Evolutionary conservation across 2,329 filamentous ascomycete species (phyloP), one percentile per base, ranked within the genome.

Genomic region (Mycosphaerella sp.): DNA sequence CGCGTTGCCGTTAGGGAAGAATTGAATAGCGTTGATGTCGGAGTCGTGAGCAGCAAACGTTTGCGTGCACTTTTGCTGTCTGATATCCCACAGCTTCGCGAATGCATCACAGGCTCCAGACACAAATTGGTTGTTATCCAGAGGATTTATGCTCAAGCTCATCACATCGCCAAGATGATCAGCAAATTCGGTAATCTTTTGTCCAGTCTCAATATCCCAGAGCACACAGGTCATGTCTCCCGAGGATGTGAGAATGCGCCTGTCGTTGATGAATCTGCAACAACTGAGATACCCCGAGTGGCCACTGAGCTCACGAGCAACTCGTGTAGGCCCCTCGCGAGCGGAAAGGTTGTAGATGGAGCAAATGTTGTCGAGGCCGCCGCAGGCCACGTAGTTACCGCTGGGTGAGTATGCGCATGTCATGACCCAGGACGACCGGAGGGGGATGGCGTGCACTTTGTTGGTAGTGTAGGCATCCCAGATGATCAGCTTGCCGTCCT

Each of bases 141-240:
- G 95, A 1, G 93, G 93, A 77, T 98, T 97, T 74, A 98, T 88
- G 80, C 92, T 97, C 76, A 97, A 90, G 79, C 92, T 97, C 93
- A 98, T 98, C 64, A 98, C 93, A 69, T 98, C 93, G 70, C 93
- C 93, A 9, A 98, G 80, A 72, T 98, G 93, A 74, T 98, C 93
- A 68, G 93, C 93, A 65, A 97, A 98, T 72, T 98, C 93, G 69
- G 91, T 95, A 41, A 95, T 87, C 77, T 96, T 96, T 62, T 91
- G 89, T 54, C 93, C 93, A 0, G 92, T 95, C 76, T 98, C 93
- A 61, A 98, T 92, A 77, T 98, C 93, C 93, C 93, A 98, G 69
- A 97, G 88, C 86, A 97, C 96, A 73, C 93, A 98, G 49, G 93
- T 98, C 93, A 98, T 98, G 71, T 98, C 93, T 60, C 93, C 93